Evolutionary conservation across 1,284 basidiomycete species (phyloP), one percentile per base, ranked within the genome.

Genomic region (Ustilago crameri): DNA sequence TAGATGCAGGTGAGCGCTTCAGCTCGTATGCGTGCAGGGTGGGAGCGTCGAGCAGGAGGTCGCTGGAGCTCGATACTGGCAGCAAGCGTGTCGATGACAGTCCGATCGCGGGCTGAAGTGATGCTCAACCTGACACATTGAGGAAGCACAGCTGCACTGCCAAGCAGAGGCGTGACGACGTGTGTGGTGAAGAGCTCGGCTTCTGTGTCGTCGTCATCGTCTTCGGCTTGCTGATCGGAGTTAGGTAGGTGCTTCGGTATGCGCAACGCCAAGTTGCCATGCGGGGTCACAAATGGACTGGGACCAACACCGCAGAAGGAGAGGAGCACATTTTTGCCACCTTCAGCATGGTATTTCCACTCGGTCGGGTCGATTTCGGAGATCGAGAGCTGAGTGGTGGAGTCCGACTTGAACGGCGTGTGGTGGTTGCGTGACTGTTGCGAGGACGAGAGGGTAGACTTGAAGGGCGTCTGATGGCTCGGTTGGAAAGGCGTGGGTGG

Each of bases 291-390:
- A 27, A 67, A 60, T 1, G 57, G 64, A 30, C 57, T 49, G 9
- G 51, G 34, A 10, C 45, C 47, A 8, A 40, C 44, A 7, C 40
- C 44, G 8, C 17, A 35, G 40, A 59, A 74, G 22, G 65, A 61
- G 20, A 75, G 51, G 1, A 75, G 58, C 8, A 75, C n/a, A 26
- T 75, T 75, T 41, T 72, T 69, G 20, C 74, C 74, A 5, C 74
- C 74, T 52, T 75, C 74, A 17, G 61, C 60, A 8, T 64, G 65
- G 37, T 75, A 75, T 35, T 27, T 54, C 74, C 74, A 75, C 20
- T 72, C 48, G 3, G 51, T 41, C 1, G 74, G 57, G 14, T 62
- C 51, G 14, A 74, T 57, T 35, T 68, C 57, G 23, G 52, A 43
- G 20, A 69, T 43, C 22, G 55, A 54, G 3, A 62, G 45, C 34